A percentile compares a stretch with the other conserved stretches of the same genome.
These are phyloP conservation scores for Epichloe sibirici DNA, from an alignment of 2,329 filamentous ascomycete species.

Conservation along the genomic window DNA sequence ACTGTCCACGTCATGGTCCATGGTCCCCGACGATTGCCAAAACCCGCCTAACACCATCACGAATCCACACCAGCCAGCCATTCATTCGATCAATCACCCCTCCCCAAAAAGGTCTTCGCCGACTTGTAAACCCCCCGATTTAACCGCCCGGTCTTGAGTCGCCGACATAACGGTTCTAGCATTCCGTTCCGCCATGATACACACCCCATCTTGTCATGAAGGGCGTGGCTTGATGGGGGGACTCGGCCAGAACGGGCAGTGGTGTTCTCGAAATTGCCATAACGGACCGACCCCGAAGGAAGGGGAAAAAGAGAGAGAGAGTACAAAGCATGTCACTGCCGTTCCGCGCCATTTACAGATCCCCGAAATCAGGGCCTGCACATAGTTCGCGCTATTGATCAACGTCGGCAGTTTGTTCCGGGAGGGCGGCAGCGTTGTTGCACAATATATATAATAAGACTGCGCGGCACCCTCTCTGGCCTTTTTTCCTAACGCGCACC, in stretches of 20 bases:
- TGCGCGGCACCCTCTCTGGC: not conserved
- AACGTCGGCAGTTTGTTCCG: not conserved
- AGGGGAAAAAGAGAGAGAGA: too few relatives aligned
- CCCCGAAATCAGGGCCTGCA: not conserved
- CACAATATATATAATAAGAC: not conserved
- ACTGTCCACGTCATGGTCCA: constrained; percentile 4
- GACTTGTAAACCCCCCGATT: not conserved
- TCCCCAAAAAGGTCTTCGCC: not conserved
- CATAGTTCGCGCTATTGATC: not conserved
- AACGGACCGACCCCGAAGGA: not conserved
- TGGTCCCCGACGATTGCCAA: constrained; percentile 3
- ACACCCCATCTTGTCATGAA: too few relatives aligned
- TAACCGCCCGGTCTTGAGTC: not conserved
- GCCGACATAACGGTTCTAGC: not conserved
- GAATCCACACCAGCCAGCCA: not conserved
- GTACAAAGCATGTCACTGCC: too few relatives aligned
- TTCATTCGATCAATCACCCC: too few relatives aligned
- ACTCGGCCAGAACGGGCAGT: too few relatives aligned
- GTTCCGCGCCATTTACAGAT: not conserved
- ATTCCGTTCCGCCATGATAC: too few relatives aligned
- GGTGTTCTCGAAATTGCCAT: too few relatives aligned
- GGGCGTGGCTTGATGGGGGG: too few relatives aligned
- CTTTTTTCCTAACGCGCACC: not conserved
- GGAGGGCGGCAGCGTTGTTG: not conserved
- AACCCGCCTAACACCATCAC: not conserved